These are phyloP conservation scores for Collybiopsis confluens DNA, from an alignment of 768 basidiomycete species.

Conservation along the genomic window DNA sequence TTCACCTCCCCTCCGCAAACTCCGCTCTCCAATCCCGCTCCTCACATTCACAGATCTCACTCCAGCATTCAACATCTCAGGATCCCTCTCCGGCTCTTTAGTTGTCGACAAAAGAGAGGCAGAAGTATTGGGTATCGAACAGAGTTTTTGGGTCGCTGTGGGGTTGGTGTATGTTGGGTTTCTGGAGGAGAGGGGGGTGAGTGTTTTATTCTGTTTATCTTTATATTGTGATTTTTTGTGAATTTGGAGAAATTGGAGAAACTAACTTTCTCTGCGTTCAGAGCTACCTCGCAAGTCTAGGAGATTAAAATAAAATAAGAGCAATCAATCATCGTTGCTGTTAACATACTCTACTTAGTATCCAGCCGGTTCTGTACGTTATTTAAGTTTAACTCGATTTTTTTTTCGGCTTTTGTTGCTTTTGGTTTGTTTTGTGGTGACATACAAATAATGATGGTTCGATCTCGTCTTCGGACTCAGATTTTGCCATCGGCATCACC, in stretches of 20 bases:
- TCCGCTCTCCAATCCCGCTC: constrained; percentile 16
- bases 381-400: too few relatives aligned
- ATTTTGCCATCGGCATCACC: too few relatives aligned
- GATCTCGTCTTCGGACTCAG: too few relatives aligned
- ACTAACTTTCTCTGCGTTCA: neutral
- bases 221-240: too few relatives aligned
- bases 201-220: neutral
- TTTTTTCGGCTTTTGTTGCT: too few relatives aligned
- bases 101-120: constrained; percentile 41
- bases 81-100: constrained; percentile 36
- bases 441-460: too few relatives aligned
- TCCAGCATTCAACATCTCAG: constrained; percentile 35
- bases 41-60: constrained; percentile 49
- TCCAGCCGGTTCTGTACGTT: too few relatives aligned
- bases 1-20: neutral
- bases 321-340: too few relatives aligned
- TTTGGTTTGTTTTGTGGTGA: too few relatives aligned
- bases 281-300: constrained; percentile 4
- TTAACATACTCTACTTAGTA: too few relatives aligned
- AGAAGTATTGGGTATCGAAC: constrained; percentile 41
- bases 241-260: too few relatives aligned
- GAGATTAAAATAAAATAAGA: too few relatives aligned
- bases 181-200: constrained; percentile 47
- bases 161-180: constrained; percentile 50
- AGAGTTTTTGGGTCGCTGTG: constrained; percentile 48